phyloP scores from a whole-genome alignment of 352 stramenopile genomes.

The Globisporangium orthogonon region DNA sequence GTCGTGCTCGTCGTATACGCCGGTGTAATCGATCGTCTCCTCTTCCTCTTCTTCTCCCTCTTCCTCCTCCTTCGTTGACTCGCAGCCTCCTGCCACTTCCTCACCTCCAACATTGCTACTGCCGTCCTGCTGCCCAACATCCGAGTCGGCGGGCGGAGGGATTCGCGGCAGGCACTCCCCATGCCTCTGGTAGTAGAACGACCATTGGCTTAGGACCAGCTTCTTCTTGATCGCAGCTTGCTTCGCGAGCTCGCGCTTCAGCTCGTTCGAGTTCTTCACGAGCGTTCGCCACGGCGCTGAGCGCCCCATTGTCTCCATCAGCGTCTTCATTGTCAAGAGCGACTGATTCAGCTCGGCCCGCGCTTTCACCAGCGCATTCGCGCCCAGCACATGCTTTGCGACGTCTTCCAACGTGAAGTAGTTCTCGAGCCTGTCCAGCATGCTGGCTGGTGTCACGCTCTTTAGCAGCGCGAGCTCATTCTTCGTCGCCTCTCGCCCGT shows the following conservation, averaged over 20 bases:
- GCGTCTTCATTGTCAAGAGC: slow-evolving; percentile 30
- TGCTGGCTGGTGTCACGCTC: slow-evolving; percentile 31
- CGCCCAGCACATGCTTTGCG: slow-evolving; percentile 23
- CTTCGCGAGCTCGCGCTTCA: slow-evolving; percentile 50
- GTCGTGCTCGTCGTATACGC: slow-evolving; percentile 37
- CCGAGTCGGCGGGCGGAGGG: too few relatives aligned
- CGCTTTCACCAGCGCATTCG: slow-evolving; percentile 18
- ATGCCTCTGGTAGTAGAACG: slow-evolving; percentile 43
- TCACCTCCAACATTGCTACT: neutral
- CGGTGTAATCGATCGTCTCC: slow-evolving; percentile 23
- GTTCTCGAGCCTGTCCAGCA: slow-evolving; percentile 34
- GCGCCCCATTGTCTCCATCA: slow-evolving; percentile 56
- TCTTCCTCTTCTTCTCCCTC: neutral
- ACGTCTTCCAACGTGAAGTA: slow-evolving; percentile 28
- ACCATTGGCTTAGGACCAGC: slow-evolving; percentile 58
- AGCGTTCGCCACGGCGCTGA: slow-evolving; percentile 55
- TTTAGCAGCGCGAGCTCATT: slow-evolving; percentile 27
- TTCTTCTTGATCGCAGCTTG: slow-evolving; percentile 49
- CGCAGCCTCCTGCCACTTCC: neutral
- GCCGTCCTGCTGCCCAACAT: too few relatives aligned
- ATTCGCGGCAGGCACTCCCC: slow-evolving; percentile 12
- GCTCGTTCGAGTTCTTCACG: slow-evolving; percentile 50
- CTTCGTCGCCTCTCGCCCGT: neutral
- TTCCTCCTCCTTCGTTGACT: neutral
- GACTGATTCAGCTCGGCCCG: slow-evolving; percentile 40